These are phyloP conservation scores for Thielaviopsis euricoi DNA, from an alignment of 2,329 filamentous ascomycete genomes.

Conservation along the genomic window DNA sequence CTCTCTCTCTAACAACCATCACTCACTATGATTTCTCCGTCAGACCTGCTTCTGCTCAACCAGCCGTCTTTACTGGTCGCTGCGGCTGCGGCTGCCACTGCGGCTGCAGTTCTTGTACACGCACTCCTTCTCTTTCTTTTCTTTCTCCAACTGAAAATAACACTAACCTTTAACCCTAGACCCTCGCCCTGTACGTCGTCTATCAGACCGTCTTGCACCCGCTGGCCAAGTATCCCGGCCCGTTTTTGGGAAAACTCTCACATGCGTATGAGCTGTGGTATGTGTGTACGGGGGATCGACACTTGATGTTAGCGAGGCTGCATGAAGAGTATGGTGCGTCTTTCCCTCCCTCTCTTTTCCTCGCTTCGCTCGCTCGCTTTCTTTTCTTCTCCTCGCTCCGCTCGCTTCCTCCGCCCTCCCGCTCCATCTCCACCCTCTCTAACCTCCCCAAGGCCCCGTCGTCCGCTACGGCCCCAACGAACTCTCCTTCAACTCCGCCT, in stretches of 20 bases:
- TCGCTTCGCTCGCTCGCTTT: too few relatives aligned
- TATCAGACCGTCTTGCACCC: constrained; percentile 50
- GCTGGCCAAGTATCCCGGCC: constrained; percentile 47
- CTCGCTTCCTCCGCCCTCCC: constrained; percentile 4
- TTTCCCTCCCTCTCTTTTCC: not conserved
- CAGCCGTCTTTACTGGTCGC: too few relatives aligned
- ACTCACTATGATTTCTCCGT: too few relatives aligned
- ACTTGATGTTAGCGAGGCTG: constrained; percentile 53
- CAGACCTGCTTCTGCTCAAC: too few relatives aligned
- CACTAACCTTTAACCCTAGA: constrained; percentile 13
- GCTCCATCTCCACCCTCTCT: not conserved
- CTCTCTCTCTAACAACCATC: too few relatives aligned
- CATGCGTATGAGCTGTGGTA: constrained; percentile 53
- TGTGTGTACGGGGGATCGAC: constrained; percentile 56
- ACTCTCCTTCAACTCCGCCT: constrained; percentile 58
- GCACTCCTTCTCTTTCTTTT: too few relatives aligned
- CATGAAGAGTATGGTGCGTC: constrained; percentile 53
- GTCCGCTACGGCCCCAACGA: constrained; percentile 69
- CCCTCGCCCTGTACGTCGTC: constrained; percentile 23
- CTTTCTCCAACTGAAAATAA: too few relatives aligned
- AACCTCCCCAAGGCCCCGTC: constrained; percentile 29
- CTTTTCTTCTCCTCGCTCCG: constrained; percentile 9
- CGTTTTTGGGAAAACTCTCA: constrained; percentile 45
- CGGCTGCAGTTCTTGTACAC: too few relatives aligned
- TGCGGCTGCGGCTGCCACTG: too few relatives aligned